A percentile compares a stretch with the other conserved stretches of the same genome.
phyloP scores from a whole-genome alignment of 176 grass and related monocot species.

The Juncus effusus region DNA sequence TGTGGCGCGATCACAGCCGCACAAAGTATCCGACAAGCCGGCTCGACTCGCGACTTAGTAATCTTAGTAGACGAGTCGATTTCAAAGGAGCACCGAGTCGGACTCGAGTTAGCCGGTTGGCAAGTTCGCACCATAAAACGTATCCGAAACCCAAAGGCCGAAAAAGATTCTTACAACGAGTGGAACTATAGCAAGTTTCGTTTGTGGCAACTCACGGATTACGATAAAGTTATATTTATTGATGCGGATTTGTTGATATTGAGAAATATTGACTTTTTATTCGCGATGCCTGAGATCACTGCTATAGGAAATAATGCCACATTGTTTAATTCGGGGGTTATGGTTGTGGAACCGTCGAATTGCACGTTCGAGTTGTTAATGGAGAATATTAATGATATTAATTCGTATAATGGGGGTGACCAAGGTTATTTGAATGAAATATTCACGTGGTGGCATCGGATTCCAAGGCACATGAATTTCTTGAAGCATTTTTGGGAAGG shows the following conservation, averaged over 20 bases:
- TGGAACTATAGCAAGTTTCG: conserved; percentile 99
- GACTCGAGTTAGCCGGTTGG: conserved; percentile 78
- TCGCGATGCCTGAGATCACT: conserved; percentile 82
- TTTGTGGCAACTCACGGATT: conserved; percentile 93
- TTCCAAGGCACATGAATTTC: conserved; percentile 90
- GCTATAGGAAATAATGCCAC: conserved; percentile 84
- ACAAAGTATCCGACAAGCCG: conserved; percentile 84
- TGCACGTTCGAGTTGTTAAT: conserved; percentile 89
- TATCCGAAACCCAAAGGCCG: conserved; percentile 89
- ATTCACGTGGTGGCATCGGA: conserved; percentile 95
- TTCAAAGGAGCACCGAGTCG: conserved; percentile 52
- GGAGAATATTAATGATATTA: conserved; percentile 91
- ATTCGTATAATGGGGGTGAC: conserved; percentile 83
- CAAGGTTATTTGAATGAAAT: conserved; percentile 95
- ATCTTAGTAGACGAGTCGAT: conserved; percentile 81
- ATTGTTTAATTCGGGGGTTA: conserved; percentile 93
- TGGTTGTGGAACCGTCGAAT: conserved; percentile 87
- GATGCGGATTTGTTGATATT: conserved; percentile 89
- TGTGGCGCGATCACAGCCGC: conserved; percentile 87
- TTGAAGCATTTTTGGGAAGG: conserved; percentile 99
- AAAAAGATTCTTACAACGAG: conserved; percentile 86
- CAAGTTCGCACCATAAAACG: conserved; percentile 77
- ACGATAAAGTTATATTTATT: conserved; percentile 98
- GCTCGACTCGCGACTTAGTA: conserved; percentile 80
- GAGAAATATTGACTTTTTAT: conserved; percentile 83